Base-by-base conservation (phyloP, 2,329 filamentous ascomycete species). In the Fonsecaea multimorphosa region DNA sequence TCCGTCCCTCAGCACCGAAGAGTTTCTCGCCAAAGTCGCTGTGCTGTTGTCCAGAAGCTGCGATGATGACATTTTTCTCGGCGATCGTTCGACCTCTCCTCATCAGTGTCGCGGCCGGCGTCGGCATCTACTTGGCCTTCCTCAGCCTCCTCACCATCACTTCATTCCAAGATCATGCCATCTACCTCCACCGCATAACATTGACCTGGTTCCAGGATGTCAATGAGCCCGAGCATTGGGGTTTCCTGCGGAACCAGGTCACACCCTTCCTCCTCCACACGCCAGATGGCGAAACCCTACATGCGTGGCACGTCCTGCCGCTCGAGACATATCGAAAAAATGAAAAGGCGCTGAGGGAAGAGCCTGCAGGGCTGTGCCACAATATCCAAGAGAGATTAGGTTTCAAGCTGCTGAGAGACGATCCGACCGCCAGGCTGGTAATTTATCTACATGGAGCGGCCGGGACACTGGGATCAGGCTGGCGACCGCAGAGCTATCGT, bases 381-480 rank as follows among this genome's bases (percentile, higher is more conserved):
- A 74, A 81, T 67, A 74, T 83, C 61, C 78, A 71, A 1, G 64
- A 73, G 3, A 74, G 76, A 0, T 58, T 79, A 0, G 74, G 74
- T 5, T 84, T 85, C 68, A 73, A 74, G 46, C 73, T 85, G 0
- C 72, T 86, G 5, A 78, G 76, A 5, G 78, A 82, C 44, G 80
- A 84, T 61, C 80, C 81, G 0, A 76, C 80, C 0, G 75, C 82
- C 1, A 77, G 77, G 1, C 69, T 85, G 3, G 76, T 84, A 0
- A 74, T 85, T 4, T 82, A 83, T 65, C 76, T 88, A 12, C 85
- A 89, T 65, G 86, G 86, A 3, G 82, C 85, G 0, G 82, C 77
- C 8, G 86, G 86, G 0, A 87, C 84, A 0, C 74, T 88, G 6
- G 86, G 79, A 0, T 87, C 84, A 1, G 84, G 84, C 0, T 85